Percentiles rank a stretch among this genome's conserved stretches.
Evolutionary conservation across 129 eudicot genomes (phyloP).

Genomic region (Chrysanthemum lavandulifolium): DNA sequence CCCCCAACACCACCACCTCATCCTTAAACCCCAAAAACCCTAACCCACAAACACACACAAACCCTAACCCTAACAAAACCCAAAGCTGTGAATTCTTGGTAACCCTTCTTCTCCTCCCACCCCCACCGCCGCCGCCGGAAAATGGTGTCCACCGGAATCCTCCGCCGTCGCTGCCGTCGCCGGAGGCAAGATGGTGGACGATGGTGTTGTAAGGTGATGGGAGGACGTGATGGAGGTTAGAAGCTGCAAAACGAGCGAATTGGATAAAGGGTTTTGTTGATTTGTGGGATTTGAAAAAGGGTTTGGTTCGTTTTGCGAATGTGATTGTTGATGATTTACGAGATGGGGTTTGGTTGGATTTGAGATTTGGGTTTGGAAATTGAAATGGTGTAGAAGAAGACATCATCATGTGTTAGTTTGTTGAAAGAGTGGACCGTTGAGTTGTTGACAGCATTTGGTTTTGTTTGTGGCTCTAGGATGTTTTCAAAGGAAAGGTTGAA

Average conservation of each 20-base stretch:
- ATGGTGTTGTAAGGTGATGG: constrained; percentile 29
- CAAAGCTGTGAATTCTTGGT: constrained; percentile 22
- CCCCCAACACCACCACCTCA: constrained; percentile 27
- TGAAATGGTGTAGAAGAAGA: constrained; percentile 1
- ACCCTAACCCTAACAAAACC: constrained; percentile 25
- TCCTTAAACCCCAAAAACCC: constrained; percentile 24
- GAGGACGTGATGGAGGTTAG: constrained; percentile 30
- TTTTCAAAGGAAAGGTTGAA: neutral
- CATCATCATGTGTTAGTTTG: neutral
- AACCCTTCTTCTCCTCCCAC: constrained; percentile 27
- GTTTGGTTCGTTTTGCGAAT: constrained; percentile 24
- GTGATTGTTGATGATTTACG: constrained; percentile 25
- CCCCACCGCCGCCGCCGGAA: constrained; percentile 25
- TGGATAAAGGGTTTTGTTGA: constrained; percentile 29
- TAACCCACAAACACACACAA: constrained; percentile 1
- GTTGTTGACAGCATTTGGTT: neutral
- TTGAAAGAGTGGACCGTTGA: neutral
- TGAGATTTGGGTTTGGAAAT: constrained; percentile 6
- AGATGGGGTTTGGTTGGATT: neutral
- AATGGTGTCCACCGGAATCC: constrained; percentile 39
- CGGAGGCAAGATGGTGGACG: constrained; percentile 25
- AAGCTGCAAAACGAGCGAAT: constrained; percentile 34
- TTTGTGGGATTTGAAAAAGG: constrained; percentile 22
- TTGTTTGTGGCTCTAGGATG: neutral
- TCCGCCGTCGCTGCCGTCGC: constrained; percentile 10